These are phyloP conservation scores for Solanum phureja DNA, from an alignment of 257 asterid genomes.

Conservation along the genomic window DNA sequence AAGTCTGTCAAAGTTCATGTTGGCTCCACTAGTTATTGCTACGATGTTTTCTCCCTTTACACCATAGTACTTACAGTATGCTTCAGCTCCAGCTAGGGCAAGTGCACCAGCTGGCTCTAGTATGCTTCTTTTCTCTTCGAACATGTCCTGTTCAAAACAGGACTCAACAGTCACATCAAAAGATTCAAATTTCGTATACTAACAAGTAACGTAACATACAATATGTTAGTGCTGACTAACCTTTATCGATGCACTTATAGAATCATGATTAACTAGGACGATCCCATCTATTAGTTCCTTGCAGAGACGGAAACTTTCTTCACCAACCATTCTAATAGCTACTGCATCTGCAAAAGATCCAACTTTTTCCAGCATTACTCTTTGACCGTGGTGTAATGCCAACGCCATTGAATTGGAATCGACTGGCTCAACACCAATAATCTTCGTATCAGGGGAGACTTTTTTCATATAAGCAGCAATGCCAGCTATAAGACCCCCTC, in stretches of 20 bases:
- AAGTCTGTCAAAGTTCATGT: constrained; percentile 88
- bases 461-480: constrained; percentile 87
- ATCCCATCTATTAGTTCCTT: constrained; percentile 76
- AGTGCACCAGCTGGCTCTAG: constrained; percentile 99
- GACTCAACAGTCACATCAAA: background rate
- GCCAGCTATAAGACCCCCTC: constrained; percentile 97
- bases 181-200: background rate
- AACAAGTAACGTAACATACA: background rate
- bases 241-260: constrained; percentile 96
- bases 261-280: constrained; percentile 80
- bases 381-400: constrained; percentile 62
- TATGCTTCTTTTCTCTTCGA: constrained; percentile 94
- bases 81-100: constrained; percentile 92
- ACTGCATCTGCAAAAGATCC: constrained; percentile 99
- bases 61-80: constrained; percentile 78
- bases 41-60: constrained; percentile 68
- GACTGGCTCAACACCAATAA: constrained; percentile 87
- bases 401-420: constrained; percentile 94
- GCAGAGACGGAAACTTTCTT: constrained; percentile 75
- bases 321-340: constrained; percentile 89
- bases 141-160: constrained; percentile 54
- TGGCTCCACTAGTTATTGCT: constrained; percentile 94
- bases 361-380: constrained; percentile 73
- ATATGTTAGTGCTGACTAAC: constrained; percentile 16
- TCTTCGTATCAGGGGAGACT: constrained; percentile 72